Base-by-base conservation (phyloP, 1,284 basidiomycete species). In the Bjerkandera adusta region DNA sequence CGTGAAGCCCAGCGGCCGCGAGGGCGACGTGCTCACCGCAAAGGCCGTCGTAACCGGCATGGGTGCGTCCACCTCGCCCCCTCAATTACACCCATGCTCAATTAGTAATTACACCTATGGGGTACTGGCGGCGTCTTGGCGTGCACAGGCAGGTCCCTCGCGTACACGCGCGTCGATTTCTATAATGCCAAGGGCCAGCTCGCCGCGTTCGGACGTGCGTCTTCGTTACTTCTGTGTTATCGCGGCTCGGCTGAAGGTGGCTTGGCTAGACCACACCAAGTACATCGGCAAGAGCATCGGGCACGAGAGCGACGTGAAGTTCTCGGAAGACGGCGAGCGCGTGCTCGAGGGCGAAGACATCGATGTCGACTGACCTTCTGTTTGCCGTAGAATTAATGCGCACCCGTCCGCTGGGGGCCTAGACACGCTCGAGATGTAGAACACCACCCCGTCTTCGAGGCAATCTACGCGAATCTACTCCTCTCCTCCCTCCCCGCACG, bases 151-250 rank as follows among this genome's bases (percentile, higher is more conserved):
- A 87, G 78, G 62, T 87, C 78, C n/a, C 68, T 93, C 42, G 90
- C 90, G 1, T 92, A 84, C 63, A 91, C 89, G 4, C 75, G 85
- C 1, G 73, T 88, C 11, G 87, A 92, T 51, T 89, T 93, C 58
- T 84, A 69, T n/a, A 82, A 84, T 59, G 66, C 76, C 7, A 66
- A 68, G 3, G 87, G 88, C 0, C 79, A 87, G 40, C 65, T 92
- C n/a, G 81, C 91, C 10, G 89, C 90, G n/a, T 91, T 88, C 57
- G 89, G 89, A 54, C 77, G 86, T 88, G 58, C 29, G 52, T 51
- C 12, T n/a, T 22, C 30, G 16, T 39, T 15, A 15, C 33, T 27
- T 22, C 5, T 25, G 24, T 39, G 7, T 36, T 7, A 12, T 32
- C 3, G 12, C 26, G 35, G 52, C 33, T 22, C 13, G 40, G 30